These are phyloP conservation scores for Plantago coronopus DNA, from an alignment of 305 asterid genomes.

Conservation along the genomic window DNA sequence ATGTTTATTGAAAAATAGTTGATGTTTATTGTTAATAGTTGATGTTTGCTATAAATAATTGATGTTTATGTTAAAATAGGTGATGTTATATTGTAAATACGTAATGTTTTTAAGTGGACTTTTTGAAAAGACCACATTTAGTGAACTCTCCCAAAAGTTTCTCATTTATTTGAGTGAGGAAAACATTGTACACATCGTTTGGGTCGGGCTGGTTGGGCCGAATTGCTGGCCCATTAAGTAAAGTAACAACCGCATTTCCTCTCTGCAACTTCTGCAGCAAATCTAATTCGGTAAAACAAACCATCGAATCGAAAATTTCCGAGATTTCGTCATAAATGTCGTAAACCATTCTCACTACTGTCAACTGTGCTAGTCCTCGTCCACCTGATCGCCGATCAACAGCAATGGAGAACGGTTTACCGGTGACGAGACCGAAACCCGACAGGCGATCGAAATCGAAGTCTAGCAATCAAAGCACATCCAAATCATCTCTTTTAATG, in stretches of 20 bases:
- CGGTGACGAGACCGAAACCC: conserved; percentile 15
- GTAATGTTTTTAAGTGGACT: no score
- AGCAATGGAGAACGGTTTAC: conserved; percentile 8
- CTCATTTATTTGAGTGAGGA: no score
- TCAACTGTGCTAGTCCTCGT: background rate
- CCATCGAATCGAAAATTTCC: conserved; percentile 1
- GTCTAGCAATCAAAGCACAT: conserved; percentile 37
- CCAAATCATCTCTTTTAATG: conserved; percentile 59
- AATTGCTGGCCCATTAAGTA: conserved; percentile 23
- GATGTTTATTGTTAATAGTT: no score
- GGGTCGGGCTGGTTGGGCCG: background rate
- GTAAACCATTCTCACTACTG: background rate
- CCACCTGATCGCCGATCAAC: background rate
- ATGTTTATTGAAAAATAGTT: no score
- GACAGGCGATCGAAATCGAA: conserved; percentile 71
- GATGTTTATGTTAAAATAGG: no score
- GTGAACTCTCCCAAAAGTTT: no score
- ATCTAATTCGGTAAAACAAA: background rate
- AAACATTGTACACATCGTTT: no score
- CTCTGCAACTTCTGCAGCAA: no score
- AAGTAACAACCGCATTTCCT: conserved; percentile 19
- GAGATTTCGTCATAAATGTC: background rate
- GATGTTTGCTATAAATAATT: no score
- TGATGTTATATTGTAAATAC: no score
- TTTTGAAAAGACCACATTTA: no score